Percentiles rank a stretch among this genome's conserved stretches.
Evolutionary conservation across 352 stramenopile genomes (phyloP).

Genomic region (Phytophthora citrophthora): DNA sequence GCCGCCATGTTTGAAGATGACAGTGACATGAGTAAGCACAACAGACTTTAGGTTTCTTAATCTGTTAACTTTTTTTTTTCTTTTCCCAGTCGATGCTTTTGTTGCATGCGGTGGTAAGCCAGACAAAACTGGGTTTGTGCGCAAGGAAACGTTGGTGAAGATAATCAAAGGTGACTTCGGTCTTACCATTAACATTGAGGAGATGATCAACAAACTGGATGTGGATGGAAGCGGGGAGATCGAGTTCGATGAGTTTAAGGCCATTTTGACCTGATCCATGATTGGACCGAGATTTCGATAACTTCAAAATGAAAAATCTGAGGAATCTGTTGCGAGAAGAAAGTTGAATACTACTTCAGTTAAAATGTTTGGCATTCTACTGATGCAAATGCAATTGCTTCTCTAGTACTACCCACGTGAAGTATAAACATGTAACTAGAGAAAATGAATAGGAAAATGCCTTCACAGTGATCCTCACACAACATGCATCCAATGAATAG

Average conservation of each 20-base stretch:
- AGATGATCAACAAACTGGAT: conserved; percentile 98
- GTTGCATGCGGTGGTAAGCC: conserved; percentile 95
- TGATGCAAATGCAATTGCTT: too few relatives aligned
- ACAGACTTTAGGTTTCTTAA: neutral
- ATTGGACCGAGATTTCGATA: too few relatives aligned
- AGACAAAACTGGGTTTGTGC: conserved; percentile 94
- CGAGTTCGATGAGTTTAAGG: conserved; percentile 97
- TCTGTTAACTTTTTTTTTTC: too few relatives aligned
- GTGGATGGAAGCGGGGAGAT: conserved; percentile 95
- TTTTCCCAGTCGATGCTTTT: conserved; percentile 92
- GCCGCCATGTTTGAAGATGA: conserved; percentile 96
- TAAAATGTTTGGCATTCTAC: too few relatives aligned
- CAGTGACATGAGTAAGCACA: conserved; percentile 93
- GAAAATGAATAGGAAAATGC: neutral
- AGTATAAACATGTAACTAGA: too few relatives aligned
- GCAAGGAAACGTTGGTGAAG: conserved; percentile 89
- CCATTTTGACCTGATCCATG: conserved; percentile 72
- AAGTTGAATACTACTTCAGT: too few relatives aligned
- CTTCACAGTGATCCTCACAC: too few relatives aligned
- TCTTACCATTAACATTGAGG: conserved; percentile 97
- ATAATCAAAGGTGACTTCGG: conserved; percentile 97
- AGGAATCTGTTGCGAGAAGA: too few relatives aligned
- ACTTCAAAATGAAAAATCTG: too few relatives aligned
- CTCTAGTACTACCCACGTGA: too few relatives aligned
- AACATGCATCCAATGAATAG: too few relatives aligned